These are phyloP conservation scores for Naganishia vaughanmartiniae DNA, from an alignment of 768 basidiomycete species.

Conservation along the genomic window DNA sequence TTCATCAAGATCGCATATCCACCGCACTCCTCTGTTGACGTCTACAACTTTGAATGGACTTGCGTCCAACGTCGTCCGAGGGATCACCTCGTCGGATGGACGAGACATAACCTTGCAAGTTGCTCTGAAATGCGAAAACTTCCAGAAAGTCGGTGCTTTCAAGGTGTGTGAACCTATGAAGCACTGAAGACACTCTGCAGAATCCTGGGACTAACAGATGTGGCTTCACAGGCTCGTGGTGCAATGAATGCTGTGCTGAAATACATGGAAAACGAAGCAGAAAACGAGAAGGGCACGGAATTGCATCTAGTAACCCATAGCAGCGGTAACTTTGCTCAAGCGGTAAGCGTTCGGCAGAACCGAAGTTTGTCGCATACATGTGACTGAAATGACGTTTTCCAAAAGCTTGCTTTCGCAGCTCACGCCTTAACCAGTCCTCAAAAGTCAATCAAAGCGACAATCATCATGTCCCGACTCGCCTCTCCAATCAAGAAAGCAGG, in stretches of 20 bases:
- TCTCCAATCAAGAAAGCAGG: constrained; percentile 15
- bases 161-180: neutral
- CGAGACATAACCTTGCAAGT: constrained; percentile 9
- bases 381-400: neutral
- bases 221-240: constrained; percentile 13
- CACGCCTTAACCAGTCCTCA: constrained; percentile 1
- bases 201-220: neutral
- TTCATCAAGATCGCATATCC: neutral
- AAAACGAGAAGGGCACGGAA: constrained; percentile 9
- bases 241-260: constrained; percentile 27
- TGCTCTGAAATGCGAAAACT: constrained; percentile 27
- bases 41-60: constrained; percentile 16
- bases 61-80: constrained; percentile 14
- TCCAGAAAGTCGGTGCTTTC: constrained; percentile 20
- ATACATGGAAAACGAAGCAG: constrained; percentile 14
- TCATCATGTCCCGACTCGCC: constrained; percentile 25
- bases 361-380: neutral
- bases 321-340: constrained; percentile 27
- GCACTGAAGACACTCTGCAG: neutral
- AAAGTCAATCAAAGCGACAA: constrained; percentile 17
- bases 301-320: constrained; percentile 23
- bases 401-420: constrained; percentile 5
- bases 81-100: neutral
- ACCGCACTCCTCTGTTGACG: constrained; percentile 25
- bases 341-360: neutral